Percentiles rank a stretch among this genome's conserved stretches.
Evolutionary conservation across 225 moss, liverwort and hornwort genomes (phyloP).

Genomic region (Sphagnum contortum): DNA sequence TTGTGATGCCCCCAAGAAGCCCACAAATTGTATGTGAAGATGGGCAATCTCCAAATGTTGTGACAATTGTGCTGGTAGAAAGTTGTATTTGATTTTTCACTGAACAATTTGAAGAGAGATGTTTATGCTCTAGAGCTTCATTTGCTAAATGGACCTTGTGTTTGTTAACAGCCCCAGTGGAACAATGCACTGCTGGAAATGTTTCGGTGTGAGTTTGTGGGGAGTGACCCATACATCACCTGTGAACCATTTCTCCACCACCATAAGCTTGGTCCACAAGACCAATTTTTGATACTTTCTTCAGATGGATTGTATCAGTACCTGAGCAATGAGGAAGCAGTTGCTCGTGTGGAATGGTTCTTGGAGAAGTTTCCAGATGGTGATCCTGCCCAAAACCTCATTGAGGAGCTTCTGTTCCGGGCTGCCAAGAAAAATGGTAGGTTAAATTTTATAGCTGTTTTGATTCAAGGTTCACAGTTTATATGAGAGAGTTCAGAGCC

Average conservation of each 20-base stretch:
- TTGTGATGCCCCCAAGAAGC: too few relatives aligned
- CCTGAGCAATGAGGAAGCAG: slow-evolving; percentile 94
- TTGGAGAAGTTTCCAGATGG: slow-evolving; percentile 97
- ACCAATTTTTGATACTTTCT: slow-evolving; percentile 96
- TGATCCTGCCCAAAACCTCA: slow-evolving; percentile 95
- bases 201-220: slow-evolving; percentile 94
- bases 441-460: too few relatives aligned
- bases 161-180: slow-evolving; percentile 76
- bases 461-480: too few relatives aligned
- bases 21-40: too few relatives aligned
- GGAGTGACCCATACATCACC: slow-evolving; percentile 74
- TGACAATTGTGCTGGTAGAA: too few relatives aligned
- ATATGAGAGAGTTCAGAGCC: background rate
- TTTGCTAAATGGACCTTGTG: slow-evolving; percentile 7
- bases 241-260: slow-evolving; percentile 88
- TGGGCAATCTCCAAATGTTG: too few relatives aligned
- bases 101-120: too few relatives aligned
- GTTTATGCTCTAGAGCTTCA: too few relatives aligned
- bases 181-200: slow-evolving; percentile 97
- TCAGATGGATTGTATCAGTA: slow-evolving; percentile 98
- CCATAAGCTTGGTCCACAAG: slow-evolving; percentile 87
- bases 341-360: slow-evolving; percentile 91
- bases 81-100: too few relatives aligned
- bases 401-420: slow-evolving; percentile 92
- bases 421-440: slow-evolving; percentile 98